Base-by-base conservation (phyloP, 495 filamentous ascomycete species). In the Cudoniella acicularis region DNA sequence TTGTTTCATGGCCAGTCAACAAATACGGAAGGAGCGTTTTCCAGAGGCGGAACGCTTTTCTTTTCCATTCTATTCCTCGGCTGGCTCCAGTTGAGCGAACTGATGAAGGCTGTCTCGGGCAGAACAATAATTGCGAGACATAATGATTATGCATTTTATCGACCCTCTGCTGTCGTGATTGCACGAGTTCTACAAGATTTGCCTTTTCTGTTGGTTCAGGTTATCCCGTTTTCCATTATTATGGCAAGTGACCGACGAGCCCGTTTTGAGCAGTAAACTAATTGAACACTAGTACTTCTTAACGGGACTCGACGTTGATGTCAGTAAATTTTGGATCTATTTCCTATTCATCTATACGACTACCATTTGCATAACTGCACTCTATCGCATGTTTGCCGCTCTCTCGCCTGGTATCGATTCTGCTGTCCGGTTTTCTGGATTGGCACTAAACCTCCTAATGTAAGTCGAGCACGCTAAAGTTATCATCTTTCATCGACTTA, bases 341-440 rank as follows among this genome's bases (percentile, higher is more conserved):
- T 77, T 84, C 68, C 70, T 91, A 0, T 87, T 90, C 65, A 81
- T 90, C 27, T 90, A 87, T 65, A 78, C 78, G 10, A 87, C 75
- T 1, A 87, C 87, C 0, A 78, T 91, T 50, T 80, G 79, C 62
- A 77, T 89, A 40, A 90, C 87, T 0, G 27, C 54, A 6, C 60
- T 91, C 24, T 91, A 88, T 64, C 83, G 88, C 13, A 90, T 90
- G 86, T 89, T 91, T 63, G 88, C 86, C 1, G 79, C 85, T 6
- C 69, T 91, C 4, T 89, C 84, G 1, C 86, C 86, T 0, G 81
- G 79, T 1, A 88, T 91, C 46, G 84, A 90, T 65, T 86, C 88
- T 49, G 61, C 88, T 2, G 84, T 90, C 42, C 78, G 86, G 10
- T 89, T 91, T 65, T 77, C 80, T 51, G 87, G 87, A 58, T 81